These are phyloP conservation scores for Diospyros lotus DNA, from an alignment of 148 eudicot species.

Conservation along the genomic window DNA sequence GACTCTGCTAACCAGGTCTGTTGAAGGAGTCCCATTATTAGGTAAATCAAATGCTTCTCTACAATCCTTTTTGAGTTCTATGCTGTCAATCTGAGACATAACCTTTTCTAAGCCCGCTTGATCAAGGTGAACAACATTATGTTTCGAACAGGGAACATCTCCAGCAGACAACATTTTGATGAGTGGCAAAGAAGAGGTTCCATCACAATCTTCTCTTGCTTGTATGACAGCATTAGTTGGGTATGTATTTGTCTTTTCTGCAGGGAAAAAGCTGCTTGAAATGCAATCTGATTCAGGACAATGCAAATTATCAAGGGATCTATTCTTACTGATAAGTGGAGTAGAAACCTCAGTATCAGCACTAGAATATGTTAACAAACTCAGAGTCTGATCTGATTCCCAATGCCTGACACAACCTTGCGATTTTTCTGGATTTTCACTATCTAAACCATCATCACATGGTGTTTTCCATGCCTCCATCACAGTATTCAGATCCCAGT, in stretches of 20 bases:
- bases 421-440: slow-evolving; percentile 6
- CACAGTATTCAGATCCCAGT: slow-evolving; percentile 81
- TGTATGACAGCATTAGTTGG: neutral
- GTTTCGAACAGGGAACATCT: neutral
- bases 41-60: slow-evolving; percentile 6
- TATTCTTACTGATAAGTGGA: slow-evolving; percentile 1
- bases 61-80: neutral
- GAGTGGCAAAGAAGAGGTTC: slow-evolving; percentile 7
- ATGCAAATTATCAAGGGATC: slow-evolving; percentile 2
- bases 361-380: neutral
- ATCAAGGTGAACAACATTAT: neutral
- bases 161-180: neutral
- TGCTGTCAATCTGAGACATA: neutral
- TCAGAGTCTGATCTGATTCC: neutral
- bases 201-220: slow-evolving; percentile 1
- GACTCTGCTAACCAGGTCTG: neutral
- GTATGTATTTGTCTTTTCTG: slow-evolving; percentile 9
- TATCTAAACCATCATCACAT: slow-evolving; percentile 19
- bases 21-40: slow-evolving; percentile 12
- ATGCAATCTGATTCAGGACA: neutral
- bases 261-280: neutral
- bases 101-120: neutral
- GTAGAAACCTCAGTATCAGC: slow-evolving; percentile 7
- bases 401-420: slow-evolving; percentile 5
- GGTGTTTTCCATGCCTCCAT: slow-evolving; percentile 85